Conservation (phyloP, 768 basidiomycete genomes). For the Sarcomyxa edulis region DNA sequence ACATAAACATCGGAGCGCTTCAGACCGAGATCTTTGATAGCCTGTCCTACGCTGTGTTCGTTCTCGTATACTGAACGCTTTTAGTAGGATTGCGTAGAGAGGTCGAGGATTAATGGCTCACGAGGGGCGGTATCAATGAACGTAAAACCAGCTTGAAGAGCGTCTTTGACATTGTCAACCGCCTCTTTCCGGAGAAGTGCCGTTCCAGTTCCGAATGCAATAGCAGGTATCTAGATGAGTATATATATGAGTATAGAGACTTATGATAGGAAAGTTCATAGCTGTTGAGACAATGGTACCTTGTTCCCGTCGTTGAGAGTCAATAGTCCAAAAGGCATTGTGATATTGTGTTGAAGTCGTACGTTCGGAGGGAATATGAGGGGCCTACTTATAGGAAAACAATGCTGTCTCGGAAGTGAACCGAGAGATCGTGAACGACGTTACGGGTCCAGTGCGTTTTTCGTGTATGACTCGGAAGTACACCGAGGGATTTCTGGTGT, state of each 20-base stretch:
- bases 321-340: constrained; percentile 37
- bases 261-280: too few species aligned
- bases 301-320: constrained; percentile 35
- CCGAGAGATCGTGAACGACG: too few species aligned
- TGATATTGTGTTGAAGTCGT: too few species aligned
- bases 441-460: too few species aligned
- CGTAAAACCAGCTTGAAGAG: constrained; percentile 53
- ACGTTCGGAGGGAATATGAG: too few species aligned
- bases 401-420: too few species aligned
- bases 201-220: constrained; percentile 59
- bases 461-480: too few species aligned
- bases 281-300: constrained; percentile 1
- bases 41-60: constrained; percentile 29
- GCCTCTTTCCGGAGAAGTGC: constrained; percentile 42
- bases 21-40: constrained; percentile 40
- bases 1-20: constrained; percentile 40
- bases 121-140: constrained; percentile 31
- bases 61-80: constrained; percentile 35
- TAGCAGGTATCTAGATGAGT: constrained; percentile 36
- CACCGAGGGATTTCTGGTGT: too few species aligned
- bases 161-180: constrained; percentile 47
- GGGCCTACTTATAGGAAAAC: too few species aligned
- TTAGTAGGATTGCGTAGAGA: too few species aligned
- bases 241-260: not conserved
- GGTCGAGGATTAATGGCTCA: constrained; percentile 2